Base-by-base conservation (phyloP, 306 rosid species). In the Cyclanthera cordifolia region DNA sequence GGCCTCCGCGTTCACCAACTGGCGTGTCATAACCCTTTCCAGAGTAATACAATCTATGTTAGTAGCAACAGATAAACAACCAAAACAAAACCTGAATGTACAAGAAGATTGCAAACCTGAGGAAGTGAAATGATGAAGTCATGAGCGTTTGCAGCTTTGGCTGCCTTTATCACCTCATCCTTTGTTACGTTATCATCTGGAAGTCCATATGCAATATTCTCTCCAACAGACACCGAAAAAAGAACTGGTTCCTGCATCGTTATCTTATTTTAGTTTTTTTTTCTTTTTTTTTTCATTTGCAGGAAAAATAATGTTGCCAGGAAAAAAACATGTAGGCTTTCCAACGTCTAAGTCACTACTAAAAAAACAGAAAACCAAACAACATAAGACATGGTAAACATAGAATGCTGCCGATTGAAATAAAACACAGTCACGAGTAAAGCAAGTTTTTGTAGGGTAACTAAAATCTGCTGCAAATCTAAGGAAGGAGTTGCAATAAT, bases 1-100 rank as follows among this genome's bases (percentile, higher is more conserved):
- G 79, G 77, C 96, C 96, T 72, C 98, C 98, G 37, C 96, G 98
- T 73, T 93, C 98, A 67, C 96, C 98, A 8, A 93, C 98, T 20
- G 76, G 93, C 37, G 98, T 89, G 77, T 87, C 96, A 60, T 93
- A 93, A 53, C 98, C 96, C 98, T 89, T 68, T 20, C 21, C 45
- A 69, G 21, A 65, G 28, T 39, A 71, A 57, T 58, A 76, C 13
- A 59, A 37, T 30, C 71, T 28, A 69, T 60, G 19, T 69, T 8
- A 13, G 28, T 24, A 32, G 50, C 34, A 77, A 60, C 30, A 72
- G 43, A 66, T 19, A 28, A 56, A 55, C 55, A 25, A 23, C 30
- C 49, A 21, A 25, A 53, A 7, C 5, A 32, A 60, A 71, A 76
- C 55, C 48, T 71, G 76, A 49, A 55, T 28, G 51, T 21, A 12